Base-by-base conservation (phyloP, 2,329 filamentous ascomycete species). In the Monosporascus sp. region DNA sequence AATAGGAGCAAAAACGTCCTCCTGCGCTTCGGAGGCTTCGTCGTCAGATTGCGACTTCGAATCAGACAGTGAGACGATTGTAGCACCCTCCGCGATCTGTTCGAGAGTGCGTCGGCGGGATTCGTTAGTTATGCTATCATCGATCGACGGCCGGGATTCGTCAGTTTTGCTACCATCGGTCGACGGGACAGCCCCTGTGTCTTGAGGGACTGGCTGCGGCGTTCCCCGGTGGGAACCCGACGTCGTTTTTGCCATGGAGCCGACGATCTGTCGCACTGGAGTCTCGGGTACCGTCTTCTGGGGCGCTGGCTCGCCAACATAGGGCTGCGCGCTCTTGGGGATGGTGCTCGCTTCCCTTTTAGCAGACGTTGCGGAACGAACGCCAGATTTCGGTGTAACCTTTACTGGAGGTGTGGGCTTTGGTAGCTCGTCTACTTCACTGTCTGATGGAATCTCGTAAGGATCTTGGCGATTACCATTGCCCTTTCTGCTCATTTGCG, bases 381-480 rank as follows among this genome's bases (percentile, higher is more conserved):
- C 24, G n/a, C 7, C 14, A 14, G 18, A 25, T 31, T 38, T 37
- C 38, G n/a, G 14, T 17, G 22, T n/a, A 31, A 27, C 14, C 17
- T 39, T 11, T 14, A 35, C 14, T 37, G 25, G 43, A 15, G n/a
- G 17, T 22, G 20, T 47, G 7, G 6, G 43, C 27, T 24, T 17
- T 44, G 43, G 47, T 5, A 18, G 20, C 39, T 54, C 39, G n/a
- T 61, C 46, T 8, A 24, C 48, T 22, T 64, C 61, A 35, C 50
- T 59, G 20, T 63, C 61, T 6, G 63, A 65, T 6, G 54, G 51
- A 24, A 64, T 49, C 22, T 59, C 48, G 24, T 65, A 65, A 2
- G 63, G 63, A 41, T 65, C 63, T 37, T 25, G 39, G 11, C 49
- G 54, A 8, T 53, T 46, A 35, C 51, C 4, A 11, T 11, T 7